These are phyloP conservation scores for Yamadazyma laniorum DNA, from an alignment of 805 yeast species.

Conservation along the genomic window DNA sequence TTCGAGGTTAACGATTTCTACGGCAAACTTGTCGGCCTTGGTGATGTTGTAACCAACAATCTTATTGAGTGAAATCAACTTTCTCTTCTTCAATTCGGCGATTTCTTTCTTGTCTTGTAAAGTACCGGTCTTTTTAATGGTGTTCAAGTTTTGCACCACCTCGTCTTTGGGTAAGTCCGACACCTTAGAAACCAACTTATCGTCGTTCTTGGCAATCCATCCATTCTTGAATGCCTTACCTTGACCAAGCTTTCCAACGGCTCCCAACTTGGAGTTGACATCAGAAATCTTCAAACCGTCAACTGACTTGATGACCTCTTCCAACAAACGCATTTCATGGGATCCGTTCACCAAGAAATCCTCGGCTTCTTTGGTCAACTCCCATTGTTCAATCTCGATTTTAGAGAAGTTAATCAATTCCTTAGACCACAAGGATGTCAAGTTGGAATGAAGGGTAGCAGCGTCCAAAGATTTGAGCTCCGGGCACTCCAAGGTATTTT, in stretches of 20 bases:
- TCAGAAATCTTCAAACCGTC: constrained; percentile 84
- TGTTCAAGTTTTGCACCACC: constrained; percentile 62
- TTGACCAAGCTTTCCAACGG: constrained; percentile 88
- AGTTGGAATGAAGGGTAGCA: constrained; percentile 71
- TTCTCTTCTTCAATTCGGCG: constrained; percentile 89
- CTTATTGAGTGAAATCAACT: constrained; percentile 70
- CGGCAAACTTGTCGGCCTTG: constrained; percentile 83
- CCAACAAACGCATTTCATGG: constrained; percentile 80
- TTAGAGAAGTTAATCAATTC: constrained; percentile 73
- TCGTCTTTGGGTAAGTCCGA: constrained; percentile 59
- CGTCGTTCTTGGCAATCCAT: constrained; percentile 91
- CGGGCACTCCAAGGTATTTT: constrained; percentile 58
- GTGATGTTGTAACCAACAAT: constrained; percentile 68
- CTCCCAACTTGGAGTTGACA: constrained; percentile 68
- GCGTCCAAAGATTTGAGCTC: constrained; percentile 65
- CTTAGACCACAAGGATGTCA: constrained; percentile 82
- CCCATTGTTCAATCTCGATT: constrained; percentile 73
- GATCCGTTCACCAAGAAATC: constrained; percentile 81
- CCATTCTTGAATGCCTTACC: constrained; percentile 97
- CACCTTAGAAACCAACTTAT: constrained; percentile 64
- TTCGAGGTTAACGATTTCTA: constrained; percentile 75
- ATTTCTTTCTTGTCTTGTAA: constrained; percentile 64
- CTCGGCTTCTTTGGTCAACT: constrained; percentile 75
- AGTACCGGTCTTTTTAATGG: constrained; percentile 55
- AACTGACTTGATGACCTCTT: constrained; percentile 67